Conservation (phyloP, 495 filamentous ascomycete species). For the Penicillium antarcticum region DNA sequence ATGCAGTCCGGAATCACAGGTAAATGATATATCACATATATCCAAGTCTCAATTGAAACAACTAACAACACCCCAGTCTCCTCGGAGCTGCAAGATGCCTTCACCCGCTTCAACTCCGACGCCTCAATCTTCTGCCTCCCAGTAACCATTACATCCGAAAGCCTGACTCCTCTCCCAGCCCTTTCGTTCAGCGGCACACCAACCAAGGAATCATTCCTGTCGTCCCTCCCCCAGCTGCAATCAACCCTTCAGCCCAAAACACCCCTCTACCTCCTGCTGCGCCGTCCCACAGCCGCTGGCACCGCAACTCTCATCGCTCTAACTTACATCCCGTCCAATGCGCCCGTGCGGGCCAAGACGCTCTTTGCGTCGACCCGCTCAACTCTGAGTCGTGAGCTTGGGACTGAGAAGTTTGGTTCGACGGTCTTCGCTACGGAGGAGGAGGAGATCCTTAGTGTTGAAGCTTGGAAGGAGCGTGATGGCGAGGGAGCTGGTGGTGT, state of each 20-base stretch:
- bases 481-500: slow-evolving; percentile 42
- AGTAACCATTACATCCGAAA: slow-evolving; percentile 72
- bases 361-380: slow-evolving; percentile 87
- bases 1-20: slow-evolving; percentile 93
- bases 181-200: slow-evolving; percentile 52
- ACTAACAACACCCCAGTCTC: slow-evolving; percentile 57
- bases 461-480: slow-evolving; percentile 77
- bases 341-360: slow-evolving; percentile 92
- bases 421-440: slow-evolving; percentile 73
- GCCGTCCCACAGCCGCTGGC: slow-evolving; percentile 51
- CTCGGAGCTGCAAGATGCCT: slow-evolving; percentile 77
- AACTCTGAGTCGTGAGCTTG: slow-evolving; percentile 80
- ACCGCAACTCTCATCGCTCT: slow-evolving; percentile 62
- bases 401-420: slow-evolving; percentile 81
- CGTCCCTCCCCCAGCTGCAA: slow-evolving; percentile 58
- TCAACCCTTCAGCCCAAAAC: slow-evolving; percentile 68
- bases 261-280: slow-evolving; percentile 82
- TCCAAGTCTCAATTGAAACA: background rate
- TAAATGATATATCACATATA: slow-evolving; percentile 26
- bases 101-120: slow-evolving; percentile 67
- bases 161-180: slow-evolving; percentile 60
- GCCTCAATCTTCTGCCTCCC: slow-evolving; percentile 72
- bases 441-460: slow-evolving; percentile 60
- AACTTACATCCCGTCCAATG: slow-evolving; percentile 87
- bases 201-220: slow-evolving; percentile 54